phyloP scores from a whole-genome alignment of 1,284 basidiomycete genomes.

The Austroboletus niveus region DNA sequence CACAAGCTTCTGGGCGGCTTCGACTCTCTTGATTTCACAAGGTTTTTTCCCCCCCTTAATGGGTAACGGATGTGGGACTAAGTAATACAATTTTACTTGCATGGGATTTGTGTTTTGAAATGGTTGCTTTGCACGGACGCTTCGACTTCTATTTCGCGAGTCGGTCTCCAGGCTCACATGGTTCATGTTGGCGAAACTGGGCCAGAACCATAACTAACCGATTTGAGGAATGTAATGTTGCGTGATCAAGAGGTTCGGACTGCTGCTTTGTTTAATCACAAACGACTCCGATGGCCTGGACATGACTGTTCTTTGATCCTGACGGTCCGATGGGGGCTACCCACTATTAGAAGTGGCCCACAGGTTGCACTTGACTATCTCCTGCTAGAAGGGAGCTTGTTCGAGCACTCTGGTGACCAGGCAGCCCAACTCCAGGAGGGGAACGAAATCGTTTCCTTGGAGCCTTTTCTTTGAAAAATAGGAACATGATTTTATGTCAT shows the following conservation, averaged over 20 bases:
- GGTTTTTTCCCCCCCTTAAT: too few relatives aligned
- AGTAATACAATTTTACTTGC: too few relatives aligned
- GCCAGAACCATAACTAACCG: slow-evolving; percentile 19
- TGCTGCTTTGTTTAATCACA: not conserved
- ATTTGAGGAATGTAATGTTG: not conserved
- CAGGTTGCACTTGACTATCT: not conserved
- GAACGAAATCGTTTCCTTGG: slow-evolving; percentile 3
- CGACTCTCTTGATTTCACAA: too few relatives aligned
- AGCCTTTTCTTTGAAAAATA: slow-evolving; percentile 5
- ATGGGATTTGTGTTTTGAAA: too few relatives aligned
- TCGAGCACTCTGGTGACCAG: slow-evolving; percentile 6
- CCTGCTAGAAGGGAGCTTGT: not conserved
- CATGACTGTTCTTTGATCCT: slow-evolving; percentile 3
- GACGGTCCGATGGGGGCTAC: slow-evolving; percentile 2
- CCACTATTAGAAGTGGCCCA: slow-evolving; percentile 13
- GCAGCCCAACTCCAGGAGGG: slow-evolving; percentile 25
- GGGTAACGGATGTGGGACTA: too few relatives aligned
- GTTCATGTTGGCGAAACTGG: slow-evolving; percentile 8
- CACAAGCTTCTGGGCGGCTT: too few relatives aligned
- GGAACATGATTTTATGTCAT: slow-evolving; percentile 10
- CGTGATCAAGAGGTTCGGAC: not conserved
- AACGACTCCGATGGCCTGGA: not conserved
- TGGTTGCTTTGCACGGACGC: too few relatives aligned
- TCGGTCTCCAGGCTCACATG: not conserved
- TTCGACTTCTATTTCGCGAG: too few relatives aligned